Base-by-base conservation (phyloP, 2,329 filamentous ascomycete genomes). In the Trichoderma aggressivum region DNA sequence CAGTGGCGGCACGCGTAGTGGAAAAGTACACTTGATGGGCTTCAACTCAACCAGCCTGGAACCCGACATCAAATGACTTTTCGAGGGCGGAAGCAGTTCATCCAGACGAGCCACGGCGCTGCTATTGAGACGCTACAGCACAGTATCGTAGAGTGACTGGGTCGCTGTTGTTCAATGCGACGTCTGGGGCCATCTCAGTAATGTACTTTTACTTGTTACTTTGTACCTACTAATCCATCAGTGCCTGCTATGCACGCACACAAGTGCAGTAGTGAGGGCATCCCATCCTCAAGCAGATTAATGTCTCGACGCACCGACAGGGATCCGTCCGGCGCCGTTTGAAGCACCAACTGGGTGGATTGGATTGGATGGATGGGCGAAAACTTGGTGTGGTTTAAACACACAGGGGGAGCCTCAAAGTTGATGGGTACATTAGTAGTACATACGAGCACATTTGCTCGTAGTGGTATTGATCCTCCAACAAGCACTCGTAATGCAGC, bases 251-350 rank as follows among this genome's bases (percentile, higher is more conserved):
- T 30, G 24, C 58, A 24, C 21, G 60, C 26, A 47, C 36, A 7
- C 7, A 39, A n/a, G 39, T n/a, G 11, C n/a, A n/a, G n/a, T n/a
- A n/a, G n/a, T 7, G 43, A 53, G 21, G 21, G 21, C 43, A 21
- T 50, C 43, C n/a, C 18, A 28, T 26, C 24, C 16, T 47, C 36
- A 1, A 8, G 3, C n/a, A 39, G 47, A 21, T 43, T 28, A 30
- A 47, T 12, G 14, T 59, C n/a, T 59, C 63, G 63, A 66, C 63
- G 63, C 63, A 32, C 36, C 34, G 64, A 68, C 55, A 68, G 64
- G 64, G 64, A 43, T 56, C 21, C n/a, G 16, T 30, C 26, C n/a
- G 26, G 30, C 28, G 39, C 11, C 47, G n/a, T 21, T 47, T 53
- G 61, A 32, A 32, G 47, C 47, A 14, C 47, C 47, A 53, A 50